Conservation (phyloP, 805 yeast genomes). For the Teunomyces lycoperdinae region DNA sequence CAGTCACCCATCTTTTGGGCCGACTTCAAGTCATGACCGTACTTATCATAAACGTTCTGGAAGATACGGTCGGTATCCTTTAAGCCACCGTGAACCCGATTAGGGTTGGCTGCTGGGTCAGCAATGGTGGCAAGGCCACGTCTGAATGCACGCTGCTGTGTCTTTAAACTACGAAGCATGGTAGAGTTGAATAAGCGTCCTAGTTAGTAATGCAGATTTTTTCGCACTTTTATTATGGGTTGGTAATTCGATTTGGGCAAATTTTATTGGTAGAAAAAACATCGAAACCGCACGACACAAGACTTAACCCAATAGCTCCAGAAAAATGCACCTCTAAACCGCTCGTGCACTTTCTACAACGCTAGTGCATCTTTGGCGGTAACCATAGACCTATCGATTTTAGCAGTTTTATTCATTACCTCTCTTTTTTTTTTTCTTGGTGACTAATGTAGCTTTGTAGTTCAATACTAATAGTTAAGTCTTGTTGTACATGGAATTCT, state of each 20-base stretch:
- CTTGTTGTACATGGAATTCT: too few relatives aligned
- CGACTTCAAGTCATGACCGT: constrained; percentile 71
- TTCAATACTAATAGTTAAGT: too few relatives aligned
- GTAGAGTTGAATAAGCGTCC: not conserved
- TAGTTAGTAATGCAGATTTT: constrained; percentile 5
- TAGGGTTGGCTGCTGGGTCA: constrained; percentile 47
- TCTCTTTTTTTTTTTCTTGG: too few relatives aligned
- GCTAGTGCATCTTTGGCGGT: too few relatives aligned
- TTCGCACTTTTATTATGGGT: constrained; percentile 5
- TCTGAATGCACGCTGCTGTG: constrained; percentile 20
- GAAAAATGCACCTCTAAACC: too few relatives aligned
- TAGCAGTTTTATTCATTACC: too few relatives aligned
- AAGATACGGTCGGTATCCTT: constrained; percentile 83
- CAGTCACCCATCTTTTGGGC: constrained; percentile 85
- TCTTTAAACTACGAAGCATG: constrained; percentile 36
- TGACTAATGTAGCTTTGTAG: too few relatives aligned
- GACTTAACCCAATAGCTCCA: too few relatives aligned
- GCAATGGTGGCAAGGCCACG: constrained; percentile 46
- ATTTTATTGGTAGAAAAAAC: constrained; percentile 12
- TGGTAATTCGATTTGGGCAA: constrained; percentile 15
- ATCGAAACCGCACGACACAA: constrained; percentile 1
- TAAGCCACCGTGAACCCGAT: constrained; percentile 67
- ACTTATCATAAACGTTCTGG: constrained; percentile 75
- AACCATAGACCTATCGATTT: too few relatives aligned
- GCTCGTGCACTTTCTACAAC: too few relatives aligned